Evolutionary conservation across 2,329 filamentous ascomycete species (phyloP), one percentile per base, ranked within the genome.

Genomic region (Colletotrichum chlorophyti): DNA sequence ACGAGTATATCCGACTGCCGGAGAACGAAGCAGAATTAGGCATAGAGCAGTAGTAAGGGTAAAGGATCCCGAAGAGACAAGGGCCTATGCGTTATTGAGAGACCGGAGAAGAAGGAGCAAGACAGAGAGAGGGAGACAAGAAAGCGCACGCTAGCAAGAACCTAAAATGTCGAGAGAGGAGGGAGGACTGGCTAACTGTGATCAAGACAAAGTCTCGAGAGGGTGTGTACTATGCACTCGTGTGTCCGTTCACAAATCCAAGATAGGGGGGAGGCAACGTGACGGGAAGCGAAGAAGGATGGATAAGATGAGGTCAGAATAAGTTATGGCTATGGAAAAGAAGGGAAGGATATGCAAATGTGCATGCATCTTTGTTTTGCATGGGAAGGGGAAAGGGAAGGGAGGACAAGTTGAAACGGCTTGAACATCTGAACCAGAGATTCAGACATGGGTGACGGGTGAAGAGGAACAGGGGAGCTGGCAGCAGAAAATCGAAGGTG

Each of bases 371-470:
- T 41, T 31, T 41, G 47, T 34, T 55, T 38, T 38, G 35, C 35
- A 38, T 38, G 35, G 35, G 35, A 6, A 12, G 21, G 15, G 35
- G 17, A 12, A 49, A 37, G 50, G 51, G 41, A 29, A 58, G 40
- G 42, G 40, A 42, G 43, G 35, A 26, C 43, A 40, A 45, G 55
- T 59, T 59, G 55, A 59, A 59, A 59, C 55, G 43, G 55, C 55
- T 55, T 53, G 51, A 55, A 42, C 55, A 47, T 40, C 23, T 51
- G 43, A 23, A 26, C 48, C 43, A 59, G 51, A 53, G 37, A 48
- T 38, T 40, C 32, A 34, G 17, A 19, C 21, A 11, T 31, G 26
- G 8, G 37, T 31, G n/a, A n/a, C 24, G 37, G 12, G 45, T 43
- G 31, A 27, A 46, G 24, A 24, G 19, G 21, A 19, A 21, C 17